Evolutionary conservation across 805 yeast species (phyloP).

Genomic region (Torulaspora delbrueckii): DNA sequence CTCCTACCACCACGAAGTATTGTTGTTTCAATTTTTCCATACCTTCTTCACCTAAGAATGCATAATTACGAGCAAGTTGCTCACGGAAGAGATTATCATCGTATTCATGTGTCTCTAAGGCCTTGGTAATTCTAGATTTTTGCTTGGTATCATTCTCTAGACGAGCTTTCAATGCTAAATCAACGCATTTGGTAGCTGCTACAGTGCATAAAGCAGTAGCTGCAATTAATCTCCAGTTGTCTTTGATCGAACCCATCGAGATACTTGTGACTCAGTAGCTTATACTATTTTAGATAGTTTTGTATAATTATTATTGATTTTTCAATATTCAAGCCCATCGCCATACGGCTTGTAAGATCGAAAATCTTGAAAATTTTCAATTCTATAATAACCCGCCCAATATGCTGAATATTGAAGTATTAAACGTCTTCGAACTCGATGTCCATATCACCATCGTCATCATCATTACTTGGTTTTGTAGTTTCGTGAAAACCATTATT

Average conservation of each 20-base stretch:
- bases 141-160: constrained; percentile 1
- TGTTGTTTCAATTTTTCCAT: constrained; percentile 66
- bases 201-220: constrained; percentile 34
- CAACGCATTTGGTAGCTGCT: constrained; percentile 31
- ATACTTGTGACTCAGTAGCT: neutral
- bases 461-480: constrained; percentile 10
- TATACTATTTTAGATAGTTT: neutral
- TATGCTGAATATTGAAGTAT: neutral
- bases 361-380: constrained; percentile 6
- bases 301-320: neutral
- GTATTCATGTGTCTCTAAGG: constrained; percentile 25
- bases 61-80: constrained; percentile 90
- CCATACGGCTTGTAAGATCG: neutral
- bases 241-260: constrained; percentile 3
- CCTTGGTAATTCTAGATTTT: constrained; percentile 3
- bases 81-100: constrained; percentile 77
- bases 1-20: constrained; percentile 78
- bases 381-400: neutral
- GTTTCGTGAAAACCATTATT: neutral
- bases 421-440: constrained; percentile 36
- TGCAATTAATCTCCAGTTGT: constrained; percentile 29
- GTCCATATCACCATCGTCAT: constrained; percentile 33
- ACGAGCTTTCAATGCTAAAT: constrained; percentile 26
- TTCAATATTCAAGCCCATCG: constrained; percentile 1
- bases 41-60: constrained; percentile 84